phyloP scores from a whole-genome alignment of 495 filamentous ascomycete genomes.

The Daldinia caldariorum region DNA sequence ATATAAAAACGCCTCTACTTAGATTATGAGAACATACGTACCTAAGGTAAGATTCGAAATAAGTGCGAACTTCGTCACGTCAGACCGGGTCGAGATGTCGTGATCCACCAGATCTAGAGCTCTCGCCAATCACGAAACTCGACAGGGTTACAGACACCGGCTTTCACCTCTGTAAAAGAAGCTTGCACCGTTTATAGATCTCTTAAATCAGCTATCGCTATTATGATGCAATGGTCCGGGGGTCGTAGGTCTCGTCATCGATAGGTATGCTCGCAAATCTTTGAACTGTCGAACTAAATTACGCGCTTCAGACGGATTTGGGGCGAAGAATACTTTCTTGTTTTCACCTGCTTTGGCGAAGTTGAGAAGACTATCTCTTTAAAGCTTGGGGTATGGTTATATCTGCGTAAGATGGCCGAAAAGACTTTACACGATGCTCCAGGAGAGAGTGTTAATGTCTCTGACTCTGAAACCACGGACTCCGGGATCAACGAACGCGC shows the following conservation, averaged over 20 bases:
- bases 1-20: neutral
- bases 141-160: constrained; percentile 15
- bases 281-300: neutral
- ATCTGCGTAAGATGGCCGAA: constrained; percentile 24
- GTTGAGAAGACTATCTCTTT: neutral
- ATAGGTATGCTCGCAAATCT: constrained; percentile 6
- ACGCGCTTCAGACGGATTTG: neutral
- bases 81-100: constrained; percentile 39
- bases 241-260: neutral
- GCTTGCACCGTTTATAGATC: constrained; percentile 4
- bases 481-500: constrained; percentile 66
- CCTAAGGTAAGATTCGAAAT: constrained; percentile 7
- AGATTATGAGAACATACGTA: too few relatives aligned
- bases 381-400: neutral
- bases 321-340: neutral
- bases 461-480: constrained; percentile 42
- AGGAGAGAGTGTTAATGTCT: constrained; percentile 29
- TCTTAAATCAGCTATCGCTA: constrained; percentile 31
- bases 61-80: constrained; percentile 22
- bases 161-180: constrained; percentile 24
- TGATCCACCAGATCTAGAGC: constrained; percentile 27
- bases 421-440: constrained; percentile 18
- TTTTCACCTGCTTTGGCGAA: neutral
- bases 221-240: constrained; percentile 37
- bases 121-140: constrained; percentile 31